A percentile compares a stretch with the other conserved stretches of the same genome.
These are phyloP conservation scores for Arthrobotrys entomopaga DNA, from an alignment of 2,329 filamentous ascomycete species.

Conservation along the genomic window DNA sequence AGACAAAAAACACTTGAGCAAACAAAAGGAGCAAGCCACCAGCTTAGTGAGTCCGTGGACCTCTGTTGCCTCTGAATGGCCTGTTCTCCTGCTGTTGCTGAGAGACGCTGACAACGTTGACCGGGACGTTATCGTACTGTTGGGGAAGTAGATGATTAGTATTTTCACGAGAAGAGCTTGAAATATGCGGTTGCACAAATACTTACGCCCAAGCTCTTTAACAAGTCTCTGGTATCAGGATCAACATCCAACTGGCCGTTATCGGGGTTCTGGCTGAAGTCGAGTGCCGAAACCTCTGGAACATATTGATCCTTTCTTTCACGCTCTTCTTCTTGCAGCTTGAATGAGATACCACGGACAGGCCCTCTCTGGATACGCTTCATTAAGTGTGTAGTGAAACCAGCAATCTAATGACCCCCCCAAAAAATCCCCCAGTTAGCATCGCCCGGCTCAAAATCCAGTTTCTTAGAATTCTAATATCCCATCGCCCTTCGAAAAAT, in stretches of 20 bases:
- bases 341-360: conserved; percentile 99
- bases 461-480: neutral
- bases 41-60: conserved; percentile 57
- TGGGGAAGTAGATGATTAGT: conserved; percentile 39
- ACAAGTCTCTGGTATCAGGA: conserved; percentile 96
- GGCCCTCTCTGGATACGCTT: conserved; percentile 99
- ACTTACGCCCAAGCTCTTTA: conserved; percentile 98
- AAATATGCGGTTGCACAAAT: conserved; percentile 36
- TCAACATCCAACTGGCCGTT: conserved; percentile 94
- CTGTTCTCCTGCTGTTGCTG: conserved; percentile 75
- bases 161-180: neutral
- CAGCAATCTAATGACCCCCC: conserved; percentile 77
- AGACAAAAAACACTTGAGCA: conserved; percentile 17
- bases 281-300: conserved; percentile 96
- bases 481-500: neutral
- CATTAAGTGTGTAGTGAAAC: conserved; percentile 99
- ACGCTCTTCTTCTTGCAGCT: conserved; percentile 99
- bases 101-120: conserved; percentile 91
- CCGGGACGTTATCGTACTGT: conserved; percentile 95
- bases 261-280: conserved; percentile 95
- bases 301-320: conserved; percentile 99
- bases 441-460: neutral
- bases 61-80: conserved; percentile 58
- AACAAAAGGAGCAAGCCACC: conserved; percentile 59
- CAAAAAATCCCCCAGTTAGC: conserved; percentile 41